Evolutionary conservation across 352 stramenopile species (phyloP), one percentile per base, ranked within the genome.

Genomic region (Phytophthora sojae): DNA sequence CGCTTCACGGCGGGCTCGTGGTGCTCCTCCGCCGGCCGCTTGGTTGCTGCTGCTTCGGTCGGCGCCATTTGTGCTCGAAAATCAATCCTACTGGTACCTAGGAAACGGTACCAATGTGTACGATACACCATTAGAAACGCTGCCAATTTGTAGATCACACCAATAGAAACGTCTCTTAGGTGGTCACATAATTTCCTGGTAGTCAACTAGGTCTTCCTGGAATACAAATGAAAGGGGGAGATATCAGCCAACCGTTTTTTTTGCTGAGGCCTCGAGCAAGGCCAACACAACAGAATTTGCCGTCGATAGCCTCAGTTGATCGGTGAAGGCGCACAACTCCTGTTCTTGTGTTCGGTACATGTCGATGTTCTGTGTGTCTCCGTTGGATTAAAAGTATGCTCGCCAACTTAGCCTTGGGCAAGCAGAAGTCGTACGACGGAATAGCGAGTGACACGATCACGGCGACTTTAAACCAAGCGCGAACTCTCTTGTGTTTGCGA

Each of bases 401-500:
- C 57, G 83, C 86, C 82, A 95, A 68, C 86, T 81, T 79, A 78
- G 56, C 88, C 74, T 95, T 95, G 88, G 85, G 86, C 81, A 70
- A 79, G 83, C 77, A 80, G 85, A 83, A 93, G 88, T 95, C 84
- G 84, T 85, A 90, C 72, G 75, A 85, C 84, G 84, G 79, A 78
- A 95, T 83, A 95, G 57, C 58, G 64, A 76, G 82, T 88, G 82
- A 83, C 67, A 66, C 72, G 75, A 85, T 88, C 86, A 85, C 82
- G 76, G 88, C 88, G 67, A 93, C 79, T 93, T 81, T 91, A 93
- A 93, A 93, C 88, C 88, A 95, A 93, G 88, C 67, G 62, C 67
- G 63, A 76, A 90, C 85, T 79, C 45, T 45, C 55, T 70, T 75
- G 73, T 92, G 85, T 88, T 79, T 73, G 80, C 69, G 71, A 62